Evolutionary conservation across 2,329 filamentous ascomycete species (phyloP), one percentile per base, ranked within the genome.

Genomic region (Pseudogymnoascus sp.): DNA sequence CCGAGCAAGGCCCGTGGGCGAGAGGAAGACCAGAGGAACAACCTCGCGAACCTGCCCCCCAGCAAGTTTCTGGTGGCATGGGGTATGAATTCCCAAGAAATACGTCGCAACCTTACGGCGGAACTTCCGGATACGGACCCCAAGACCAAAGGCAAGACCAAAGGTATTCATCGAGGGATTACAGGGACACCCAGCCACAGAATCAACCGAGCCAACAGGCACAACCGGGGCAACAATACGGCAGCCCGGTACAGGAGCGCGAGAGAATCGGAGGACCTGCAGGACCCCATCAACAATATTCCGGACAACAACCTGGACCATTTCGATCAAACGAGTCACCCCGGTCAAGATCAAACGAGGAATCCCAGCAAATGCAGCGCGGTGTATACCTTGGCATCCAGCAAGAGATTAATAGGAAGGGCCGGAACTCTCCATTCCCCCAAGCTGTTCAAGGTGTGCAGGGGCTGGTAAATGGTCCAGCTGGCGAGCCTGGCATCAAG

Each of bases 401-500:
- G 46, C 91, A 96, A 69, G 88, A 90, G 63, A 87, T 88, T 65
- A 92, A 91, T 71, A 86, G 91, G 62, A 89, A 88, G 67, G 93
- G 93, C 1, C 87, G 93, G 59, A 82, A 91, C 40, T 97, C 93
- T 7, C 93, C 93, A 1, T 79, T 97, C 14, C 93, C 93, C 0
- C 93, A 97, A 75, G 93, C 93, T 21, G 93, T 97, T 0, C 93
- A 97, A 72, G 93, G 93, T 21, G 93, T 90, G 1, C 93, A 96
- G 73, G 86, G 88, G 14, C 89, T 92, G 69, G 84, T 89, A 40
- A 83, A 89, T 62, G 90, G 89, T 3, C 90, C 91, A 5, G 85
- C 87, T 12, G 89, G 88, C 14, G 92, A 96, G 73, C 89, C 91
- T 9, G 89, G 89, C 46, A 96, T 97, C 72, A 96, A 97, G 80